phyloP scores from a whole-genome alignment of 2,329 filamentous ascomycete species.

The Colletotrichum scovillei region DNA sequence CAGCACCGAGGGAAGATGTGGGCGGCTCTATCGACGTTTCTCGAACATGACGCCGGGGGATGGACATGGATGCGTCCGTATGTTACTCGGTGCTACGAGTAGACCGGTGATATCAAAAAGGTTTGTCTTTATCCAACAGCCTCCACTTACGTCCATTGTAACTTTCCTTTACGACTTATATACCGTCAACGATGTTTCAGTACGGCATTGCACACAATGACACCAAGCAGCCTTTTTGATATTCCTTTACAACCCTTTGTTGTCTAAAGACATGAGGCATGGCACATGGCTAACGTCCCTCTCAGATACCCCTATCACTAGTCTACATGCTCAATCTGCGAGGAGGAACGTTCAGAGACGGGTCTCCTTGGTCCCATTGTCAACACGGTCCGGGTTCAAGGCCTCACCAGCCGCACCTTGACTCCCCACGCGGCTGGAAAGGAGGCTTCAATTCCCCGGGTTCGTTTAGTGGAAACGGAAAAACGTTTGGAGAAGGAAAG shows the following conservation, averaged over 20 bases:
- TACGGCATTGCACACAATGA: constrained; percentile 49
- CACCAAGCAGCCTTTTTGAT: constrained; percentile 39
- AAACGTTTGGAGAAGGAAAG: neutral
- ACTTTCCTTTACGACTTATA: constrained; percentile 34
- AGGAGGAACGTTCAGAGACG: rapidly evolving
- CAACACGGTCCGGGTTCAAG: neutral
- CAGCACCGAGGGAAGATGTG: neutral
- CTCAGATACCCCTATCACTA: neutral
- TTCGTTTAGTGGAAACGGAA: neutral
- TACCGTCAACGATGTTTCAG: constrained; percentile 49
- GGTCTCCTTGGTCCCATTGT: neutral
- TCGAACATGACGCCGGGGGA: no score
- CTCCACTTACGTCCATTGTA: neutral
- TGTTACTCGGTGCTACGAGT: neutral
- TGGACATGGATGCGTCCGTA: no score
- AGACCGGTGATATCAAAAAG: neutral
- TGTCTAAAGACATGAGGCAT: neutral
- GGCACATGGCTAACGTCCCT: constrained; percentile 1
- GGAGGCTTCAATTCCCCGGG: neutral
- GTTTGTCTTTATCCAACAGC: neutral
- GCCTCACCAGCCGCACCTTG: neutral
- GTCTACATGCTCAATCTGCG: neutral
- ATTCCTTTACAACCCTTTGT: neutral
- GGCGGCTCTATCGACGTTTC: neutral
- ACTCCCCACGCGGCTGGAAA: neutral